A percentile compares a stretch with the other conserved stretches of the same genome.
These are phyloP conservation scores for Lyophyllum atratum DNA, from an alignment of 768 basidiomycete species.

Conservation along the genomic window DNA sequence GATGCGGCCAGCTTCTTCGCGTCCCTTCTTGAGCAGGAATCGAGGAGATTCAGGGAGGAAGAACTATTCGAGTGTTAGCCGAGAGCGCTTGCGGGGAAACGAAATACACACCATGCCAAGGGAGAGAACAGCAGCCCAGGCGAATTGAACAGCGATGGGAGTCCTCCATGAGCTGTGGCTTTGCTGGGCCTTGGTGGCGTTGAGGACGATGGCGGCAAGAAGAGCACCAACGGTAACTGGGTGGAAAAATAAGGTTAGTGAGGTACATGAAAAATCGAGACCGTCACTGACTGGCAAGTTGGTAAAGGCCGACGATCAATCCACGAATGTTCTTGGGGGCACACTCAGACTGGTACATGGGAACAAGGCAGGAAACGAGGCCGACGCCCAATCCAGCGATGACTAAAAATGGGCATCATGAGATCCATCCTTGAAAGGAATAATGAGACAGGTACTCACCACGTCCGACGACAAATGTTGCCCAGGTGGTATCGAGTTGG, in stretches of 20 bases:
- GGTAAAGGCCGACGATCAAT: conserved; percentile 51
- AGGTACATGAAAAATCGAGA: neutral
- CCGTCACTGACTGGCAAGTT: conserved; percentile 25
- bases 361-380: conserved; percentile 66
- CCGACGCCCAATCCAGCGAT: conserved; percentile 83
- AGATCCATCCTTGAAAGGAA: neutral
- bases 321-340: conserved; percentile 81
- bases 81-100: neutral
- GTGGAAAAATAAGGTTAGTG: conserved; percentile 52
- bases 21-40: conserved; percentile 71
- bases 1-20: conserved; percentile 55
- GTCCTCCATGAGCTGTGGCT: conserved; percentile 51
- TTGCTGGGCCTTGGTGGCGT: conserved; percentile 56
- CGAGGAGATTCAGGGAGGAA: conserved; percentile 57
- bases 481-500: conserved; percentile 41
- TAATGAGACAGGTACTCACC: conserved; percentile 9
- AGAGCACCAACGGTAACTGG: conserved; percentile 77
- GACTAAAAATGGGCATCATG: conserved; percentile 43
- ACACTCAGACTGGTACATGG: conserved; percentile 53
- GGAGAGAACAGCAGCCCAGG: conserved; percentile 74
- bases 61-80: conserved; percentile 4
- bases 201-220: conserved; percentile 68
- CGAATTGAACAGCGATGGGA: conserved; percentile 77
- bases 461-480: conserved; percentile 28
- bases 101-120: conserved; percentile 51